Evolutionary conservation across 202 grass and related monocot genomes (phyloP), one percentile per base, ranked within the genome.

Genomic region (Eragrostis tef): DNA sequence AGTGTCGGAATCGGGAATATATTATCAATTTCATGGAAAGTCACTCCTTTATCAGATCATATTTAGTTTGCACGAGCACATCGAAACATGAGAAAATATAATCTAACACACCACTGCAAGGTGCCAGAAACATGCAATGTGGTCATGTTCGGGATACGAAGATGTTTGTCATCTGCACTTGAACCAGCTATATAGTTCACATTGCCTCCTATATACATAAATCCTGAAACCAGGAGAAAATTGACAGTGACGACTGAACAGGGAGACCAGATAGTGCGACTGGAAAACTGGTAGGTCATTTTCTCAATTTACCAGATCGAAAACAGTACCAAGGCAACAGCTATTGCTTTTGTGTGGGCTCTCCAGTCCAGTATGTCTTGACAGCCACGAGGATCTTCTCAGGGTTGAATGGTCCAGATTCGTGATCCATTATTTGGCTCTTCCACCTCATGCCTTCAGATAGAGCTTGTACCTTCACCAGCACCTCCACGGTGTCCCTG

Each of bases 311-410:
- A 1, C 22, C 47, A 59, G 22, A 57, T 46, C 22, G 43, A 46
- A 6, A 64, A 47, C 57, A 57, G 19, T 51, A 51, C 11, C 7
- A 72, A 72, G 57, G 21, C 22, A 54, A 9, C 34, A 25, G 14
- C 49, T 89, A 93, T 51, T 86, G 60, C 27, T 89, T 83, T 54
- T 91, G 51, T 21, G 72, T 56, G 0, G 77, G 77, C 25, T 83
- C 63, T 45, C 64, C 84, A 2, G 94, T 93, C 93, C 90, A 93
- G 79, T 97, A 97, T 70, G 52, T 86, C 67, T 97, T 97, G 31
- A 97, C 91, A 49, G 88, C 87, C 66, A 91, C 87, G 71, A 97
- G 87, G 77, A 93, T 88, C 72, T 91, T 93, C 63, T 91, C 89
- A 6, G 79, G 75, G 80, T 89, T 90, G 71, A 91, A 91, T 9